Evolutionary conservation across 345 rosid genomes (phyloP), one percentile per base, ranked within the genome.

Genomic region (Noccaea bulbosa): DNA sequence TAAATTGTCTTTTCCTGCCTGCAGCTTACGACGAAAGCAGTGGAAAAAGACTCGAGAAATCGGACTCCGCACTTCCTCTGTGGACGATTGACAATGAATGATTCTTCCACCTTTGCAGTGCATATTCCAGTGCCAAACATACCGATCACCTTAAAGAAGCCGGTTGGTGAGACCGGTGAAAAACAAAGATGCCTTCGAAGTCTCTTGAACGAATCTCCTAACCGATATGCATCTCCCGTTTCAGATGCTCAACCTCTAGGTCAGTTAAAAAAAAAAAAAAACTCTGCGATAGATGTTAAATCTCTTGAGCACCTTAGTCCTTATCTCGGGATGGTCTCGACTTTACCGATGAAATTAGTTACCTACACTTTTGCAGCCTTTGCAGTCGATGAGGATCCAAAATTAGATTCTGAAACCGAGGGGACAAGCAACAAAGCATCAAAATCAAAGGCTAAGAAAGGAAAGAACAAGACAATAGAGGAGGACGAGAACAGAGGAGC

Each of bases 11-110:
- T 56, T 61, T 37, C 49, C 62, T 45, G 38, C 34, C 10, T 60
- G 62, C 86, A 88, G 96, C 87, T 94, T 51, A 88, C 96, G 6
- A 57, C 70, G 14, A 83, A 85, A 78, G 85, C 87, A 32, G 93
- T 87, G 70, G 93, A 87, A 59, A 91, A 92, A 78, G 84, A 83
- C 75, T 40, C 84, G 12, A 82, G 91, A 74, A n/a, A 95, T 70
- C 84, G 92, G 12, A 70, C 86, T 55, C 86, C 86, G 4, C 97
- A 92, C 69, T 92, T 87, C 67, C 77, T 69, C 17, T 87, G 95
- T 30, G 88, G 91, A 8, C 81, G 83, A 30, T 24, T 89, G 69
- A 78, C 81, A 2, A 84, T 81, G 75, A 89, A 79, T 38, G 81
- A 77, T 67, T 80, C 87, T 67, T 80, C 87, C 6, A 77, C 82